phyloP scores from a whole-genome alignment of 768 basidiomycete species.

The Mycena indigotica region DNA sequence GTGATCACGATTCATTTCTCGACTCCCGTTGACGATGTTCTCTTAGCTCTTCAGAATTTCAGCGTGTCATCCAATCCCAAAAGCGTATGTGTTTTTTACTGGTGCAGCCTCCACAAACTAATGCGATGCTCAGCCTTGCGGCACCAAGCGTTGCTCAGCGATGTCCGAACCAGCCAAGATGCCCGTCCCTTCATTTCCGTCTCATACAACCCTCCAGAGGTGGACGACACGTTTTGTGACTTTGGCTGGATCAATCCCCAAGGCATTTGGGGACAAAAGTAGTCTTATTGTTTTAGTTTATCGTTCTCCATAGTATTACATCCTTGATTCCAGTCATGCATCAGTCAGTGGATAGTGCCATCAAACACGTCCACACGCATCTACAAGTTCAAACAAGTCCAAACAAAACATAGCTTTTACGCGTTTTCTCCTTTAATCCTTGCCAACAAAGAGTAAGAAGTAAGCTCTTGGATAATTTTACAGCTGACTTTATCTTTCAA shows the following conservation, averaged over 20 bases:
- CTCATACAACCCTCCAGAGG: conserved; percentile 24
- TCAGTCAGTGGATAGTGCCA: no score
- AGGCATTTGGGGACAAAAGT: conserved; percentile 26
- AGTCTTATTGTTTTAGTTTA: neutral
- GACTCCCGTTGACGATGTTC: neutral
- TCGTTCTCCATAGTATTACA: neutral
- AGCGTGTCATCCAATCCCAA: conserved; percentile 8
- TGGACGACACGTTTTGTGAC: conserved; percentile 19
- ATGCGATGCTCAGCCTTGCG: neutral
- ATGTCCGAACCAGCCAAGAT: conserved; percentile 1
- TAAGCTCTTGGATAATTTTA: no score
- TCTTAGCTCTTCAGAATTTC: conserved; percentile 1
- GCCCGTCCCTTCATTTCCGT: conserved; percentile 5
- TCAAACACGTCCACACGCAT: no score
- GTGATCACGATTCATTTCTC: neutral
- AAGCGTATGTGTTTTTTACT: conserved; percentile 4
- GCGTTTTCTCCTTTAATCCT: no score
- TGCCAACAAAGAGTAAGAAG: no score
- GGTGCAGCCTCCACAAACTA: conserved; percentile 14
- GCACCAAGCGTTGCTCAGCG: neutral
- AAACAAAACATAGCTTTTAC: no score
- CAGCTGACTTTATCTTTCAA: no score
- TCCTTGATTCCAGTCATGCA: neutral
- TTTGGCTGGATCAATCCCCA: conserved; percentile 34
- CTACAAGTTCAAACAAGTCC: no score